Evolutionary conservation across 2,329 filamentous ascomycete species (phyloP), one percentile per base, ranked within the genome.

Genomic region (Epichloe uncinata): DNA sequence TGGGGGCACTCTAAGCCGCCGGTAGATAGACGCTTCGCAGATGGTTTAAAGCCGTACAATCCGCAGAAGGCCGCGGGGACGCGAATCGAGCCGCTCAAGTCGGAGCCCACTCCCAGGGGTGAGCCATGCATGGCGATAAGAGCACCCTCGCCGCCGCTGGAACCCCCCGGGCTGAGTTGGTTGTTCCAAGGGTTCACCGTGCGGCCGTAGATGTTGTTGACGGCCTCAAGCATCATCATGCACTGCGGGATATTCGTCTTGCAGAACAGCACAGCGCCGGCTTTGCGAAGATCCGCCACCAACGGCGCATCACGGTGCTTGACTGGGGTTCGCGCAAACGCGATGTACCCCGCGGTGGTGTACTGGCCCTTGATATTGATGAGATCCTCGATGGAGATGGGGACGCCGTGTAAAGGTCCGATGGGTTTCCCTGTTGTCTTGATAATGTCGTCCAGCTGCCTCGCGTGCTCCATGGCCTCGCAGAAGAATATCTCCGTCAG

Each of bases 171-270:
- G 0, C 77, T 79, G 34, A 82, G 68, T 18, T 71, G 66, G 1
- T 77, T 71, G 52, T 84, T 84, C 50, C 74, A 68, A 0, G 84
- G 82, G 57, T 84, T 85, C 3, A 84, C 64, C 0, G 78, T 78
- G 35, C 77, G 72, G 1, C 81, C 81, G 50, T 76, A 80, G 18
- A 84, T 63, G 55, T 85, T 83, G 57, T 81, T 84, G 40, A 74
- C 71, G 3, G 73, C 77, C 58, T 85, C 82, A 37, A 81, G 60
- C 15, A 71, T 69, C 61, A 71, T 71, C 45, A 80, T 65, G 0
- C 70, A 73, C 56, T 80, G 77, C 0, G 83, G 82, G 5, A 85
- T 73, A 49, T 84, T 86, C 0, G 84, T 86, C 61, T 86, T 85
- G 52, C 78, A 76, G 57, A 82, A 81, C n/a, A 61, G 53, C 15